These are phyloP conservation scores for Blumeriella jaapii DNA, from an alignment of 2,329 filamentous ascomycete genomes.

Conservation along the genomic window DNA sequence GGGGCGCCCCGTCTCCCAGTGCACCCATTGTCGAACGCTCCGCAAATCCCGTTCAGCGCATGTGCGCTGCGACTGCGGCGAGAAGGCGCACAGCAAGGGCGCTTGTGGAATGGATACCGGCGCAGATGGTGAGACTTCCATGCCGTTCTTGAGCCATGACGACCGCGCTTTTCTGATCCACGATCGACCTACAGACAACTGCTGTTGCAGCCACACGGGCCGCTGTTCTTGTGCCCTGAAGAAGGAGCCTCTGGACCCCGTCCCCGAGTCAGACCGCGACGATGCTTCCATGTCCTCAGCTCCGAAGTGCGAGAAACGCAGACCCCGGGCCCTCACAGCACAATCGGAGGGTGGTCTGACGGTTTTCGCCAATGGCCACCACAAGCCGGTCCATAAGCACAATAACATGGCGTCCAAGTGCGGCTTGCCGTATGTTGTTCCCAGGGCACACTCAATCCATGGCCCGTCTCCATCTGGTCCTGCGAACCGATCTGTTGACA, in stretches of 20 bases:
- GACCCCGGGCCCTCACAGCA: conserved; percentile 49
- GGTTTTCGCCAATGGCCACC: conserved; percentile 53
- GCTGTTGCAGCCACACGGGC: conserved; percentile 59
- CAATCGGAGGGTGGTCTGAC: conserved; percentile 46
- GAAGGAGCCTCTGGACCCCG: conserved; percentile 51
- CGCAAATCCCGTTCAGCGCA: conserved; percentile 94
- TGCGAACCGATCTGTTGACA: conserved; percentile 36
- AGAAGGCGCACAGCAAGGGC: conserved; percentile 60
- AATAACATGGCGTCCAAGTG: conserved; percentile 49
- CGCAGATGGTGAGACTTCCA: conserved; percentile 28
- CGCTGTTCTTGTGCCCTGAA: conserved; percentile 55
- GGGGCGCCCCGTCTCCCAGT: conserved; percentile 94
- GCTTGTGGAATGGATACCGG: conserved; percentile 39
- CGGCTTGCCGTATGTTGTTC: conserved; percentile 46
- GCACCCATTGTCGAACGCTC: conserved; percentile 88
- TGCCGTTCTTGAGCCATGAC: conserved; percentile 16
- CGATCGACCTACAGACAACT: conserved; percentile 41
- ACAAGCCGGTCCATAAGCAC: conserved; percentile 50
- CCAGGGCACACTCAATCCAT: conserved; percentile 45
- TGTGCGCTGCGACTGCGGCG: conserved; percentile 88
- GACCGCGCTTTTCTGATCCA: conserved; percentile 26
- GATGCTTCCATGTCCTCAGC: conserved; percentile 34
- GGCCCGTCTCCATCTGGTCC: conserved; percentile 36
- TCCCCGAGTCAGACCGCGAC: conserved; percentile 52
- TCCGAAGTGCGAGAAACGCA: conserved; percentile 30